Evolutionary conservation across 2,329 filamentous ascomycete species (phyloP), one percentile per base, ranked within the genome.

Genomic region (Penicillium sp.): DNA sequence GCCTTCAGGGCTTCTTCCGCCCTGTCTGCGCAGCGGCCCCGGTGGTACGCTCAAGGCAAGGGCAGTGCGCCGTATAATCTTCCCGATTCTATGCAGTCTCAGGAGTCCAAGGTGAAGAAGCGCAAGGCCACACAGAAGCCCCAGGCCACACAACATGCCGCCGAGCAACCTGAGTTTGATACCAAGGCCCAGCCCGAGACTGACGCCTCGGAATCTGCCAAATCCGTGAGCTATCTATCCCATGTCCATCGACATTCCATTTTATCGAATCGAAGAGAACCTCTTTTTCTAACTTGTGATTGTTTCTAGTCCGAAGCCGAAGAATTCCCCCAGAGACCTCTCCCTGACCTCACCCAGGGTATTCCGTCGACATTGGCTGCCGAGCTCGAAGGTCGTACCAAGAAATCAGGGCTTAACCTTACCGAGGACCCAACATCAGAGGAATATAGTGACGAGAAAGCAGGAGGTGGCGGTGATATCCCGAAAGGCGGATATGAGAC

Each of bases 321-420:
- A 40, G 58, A 67, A 37, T 57, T 60, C 24, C 79, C 85, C 21
- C 80, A 84, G 48, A 83, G 87, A 66, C 87, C 90, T 49, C 84
- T 97, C 11, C 93, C 93, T 49, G 92, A 97, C 71, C 81, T 97
- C 40, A 94, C 91, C n/a, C 88, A 93, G 68, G 93, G 93, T 60
- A 96, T 97, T 59, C 93, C 93, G 0, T 96, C 92, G 2, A 96
- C 92, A 1, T 82, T 97, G 51, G 90, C 88, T 52, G 87, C 87
- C 55, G 93, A 97, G 75, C 83, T 88, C 52, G 77, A 78, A 50
- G 74, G 63, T 68, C 78, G 71, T 62, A 62, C 58, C 61, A 76
- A 72, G 60, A 73, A 75, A 31, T 65, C 71, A 46, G 70, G 69
- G 14, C 65, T 83, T 51, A 83, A 83, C 60, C 70, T 84, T 51